phyloP scores from a whole-genome alignment of 495 filamentous ascomycete genomes.

The Daldinia caldariorum region DNA sequence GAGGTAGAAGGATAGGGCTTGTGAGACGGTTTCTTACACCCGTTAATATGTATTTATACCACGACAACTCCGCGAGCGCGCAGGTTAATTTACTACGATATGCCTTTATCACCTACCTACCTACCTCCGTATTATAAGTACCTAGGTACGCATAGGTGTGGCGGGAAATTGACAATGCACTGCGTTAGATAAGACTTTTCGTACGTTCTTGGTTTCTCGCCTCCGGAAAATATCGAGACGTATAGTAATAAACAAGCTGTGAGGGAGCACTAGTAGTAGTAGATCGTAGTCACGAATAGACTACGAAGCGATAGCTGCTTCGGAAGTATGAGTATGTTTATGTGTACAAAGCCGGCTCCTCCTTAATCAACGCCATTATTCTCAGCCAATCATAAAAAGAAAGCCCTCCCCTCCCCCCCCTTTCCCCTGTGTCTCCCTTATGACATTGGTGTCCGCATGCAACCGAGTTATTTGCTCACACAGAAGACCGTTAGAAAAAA shows the following conservation, averaged over 20 bases:
- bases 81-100: not conserved
- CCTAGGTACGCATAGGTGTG: not conserved
- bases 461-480: conserved; percentile 12
- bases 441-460: not conserved
- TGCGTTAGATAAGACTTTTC: not conserved
- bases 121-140: not conserved
- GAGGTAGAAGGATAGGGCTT: not conserved
- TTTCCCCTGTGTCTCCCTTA: not conserved
- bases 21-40: not conserved
- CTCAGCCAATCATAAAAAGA: conserved; percentile 33
- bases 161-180: not conserved
- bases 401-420: not conserved
- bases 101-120: not conserved
- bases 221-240: conserved; percentile 1
- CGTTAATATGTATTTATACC: not conserved
- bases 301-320: conserved; percentile 18
- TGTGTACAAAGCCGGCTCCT: conserved; percentile 26
- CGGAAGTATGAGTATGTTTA: conserved; percentile 22
- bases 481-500: conserved; percentile 1
- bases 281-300: conserved; percentile 1
- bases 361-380: conserved; percentile 35
- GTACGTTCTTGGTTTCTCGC: conserved; percentile 1
- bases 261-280: conserved; percentile 9
- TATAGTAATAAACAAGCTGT: conserved; percentile 13
- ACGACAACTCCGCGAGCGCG: not conserved